Base-by-base conservation (phyloP, 1,284 basidiomycete genomes). In the Papiliotrema nemorosa region DNA sequence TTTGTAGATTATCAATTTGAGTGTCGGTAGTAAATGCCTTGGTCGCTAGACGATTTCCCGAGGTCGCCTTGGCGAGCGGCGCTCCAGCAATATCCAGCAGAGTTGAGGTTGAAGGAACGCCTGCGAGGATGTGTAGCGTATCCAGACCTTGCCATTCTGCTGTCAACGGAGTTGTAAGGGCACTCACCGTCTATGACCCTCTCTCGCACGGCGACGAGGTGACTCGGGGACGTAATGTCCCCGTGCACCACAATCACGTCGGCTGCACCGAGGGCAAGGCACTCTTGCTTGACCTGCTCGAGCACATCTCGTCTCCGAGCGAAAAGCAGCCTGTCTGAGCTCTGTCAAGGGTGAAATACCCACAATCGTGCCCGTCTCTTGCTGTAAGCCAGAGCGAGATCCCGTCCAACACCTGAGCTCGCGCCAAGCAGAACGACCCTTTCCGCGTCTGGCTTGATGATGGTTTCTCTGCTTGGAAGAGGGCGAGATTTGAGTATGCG, bases 71-170 rank as follows among this genome's bases (percentile, higher is more conserved):
- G 3, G 51, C 44, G 3, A 62, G 45, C 1, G 56, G 29, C 4
- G 84, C 77, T 0, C 84, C 84, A 10, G 88, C 85, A 4, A 89
- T 76, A 14, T 83, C 81, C 63, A 93, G 78, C 16, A 96, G 73
- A 0, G 90, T 87, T 41, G 82, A 82, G 2, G 91, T 79, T 2
- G 90, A 85, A 1, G 88, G 90, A 0, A 92, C 87, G 5, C 92
- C 92, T 6, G 91, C 90, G 47, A 84, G 81, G 48, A 96, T 82
- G 40, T 91, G 78, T 3, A 94, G 67, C 0, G 91, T 96, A 67
- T 96, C 91, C 3, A 94, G 60, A 13, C 90, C 88, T 3, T 75
- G 77, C 86, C 89, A 90, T 52, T 78, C 90, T 91, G 50, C 41
- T 20, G 13, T 35, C 29, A 12, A 49, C 31, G 16, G 31, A 33